These are phyloP conservation scores for Diaporthe vexans DNA, from an alignment of 2,329 filamentous ascomycete species.

Conservation along the genomic window DNA sequence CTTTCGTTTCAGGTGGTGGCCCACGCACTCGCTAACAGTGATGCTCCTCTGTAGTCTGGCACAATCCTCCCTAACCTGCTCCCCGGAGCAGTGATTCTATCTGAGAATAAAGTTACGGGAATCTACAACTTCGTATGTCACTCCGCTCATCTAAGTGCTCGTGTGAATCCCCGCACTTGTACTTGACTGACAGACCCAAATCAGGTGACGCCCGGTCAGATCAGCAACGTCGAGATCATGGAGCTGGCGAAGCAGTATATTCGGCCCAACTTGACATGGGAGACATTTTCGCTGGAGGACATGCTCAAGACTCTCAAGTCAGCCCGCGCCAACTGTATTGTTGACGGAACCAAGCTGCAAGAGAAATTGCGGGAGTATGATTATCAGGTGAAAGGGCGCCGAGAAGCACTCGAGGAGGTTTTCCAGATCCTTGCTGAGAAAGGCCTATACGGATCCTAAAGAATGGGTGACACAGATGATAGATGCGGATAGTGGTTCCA, in stretches of 20 bases:
- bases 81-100: conserved; percentile 34
- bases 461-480: too few relatives aligned
- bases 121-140: conserved; percentile 37
- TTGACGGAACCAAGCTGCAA: conserved; percentile 36
- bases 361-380: conserved; percentile 36
- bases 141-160: background rate
- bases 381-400: conserved; percentile 36
- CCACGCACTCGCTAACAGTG: too few relatives aligned
- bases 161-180: background rate
- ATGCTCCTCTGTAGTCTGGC: conserved; percentile 13
- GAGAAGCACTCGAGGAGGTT: conserved; percentile 38
- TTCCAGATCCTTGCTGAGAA: background rate
- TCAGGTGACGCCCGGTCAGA: conserved; percentile 20
- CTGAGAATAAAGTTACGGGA: conserved; percentile 33
- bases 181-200: background rate
- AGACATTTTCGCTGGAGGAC: conserved; percentile 38
- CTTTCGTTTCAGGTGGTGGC: too few relatives aligned
- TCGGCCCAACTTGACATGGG: conserved; percentile 36
- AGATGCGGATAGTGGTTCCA: too few relatives aligned
- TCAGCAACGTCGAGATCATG: conserved; percentile 40
- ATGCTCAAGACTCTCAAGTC: conserved; percentile 36
- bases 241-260: conserved; percentile 39
- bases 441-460: too few relatives aligned
- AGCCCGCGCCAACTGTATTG: conserved; percentile 37
- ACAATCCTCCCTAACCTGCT: conserved; percentile 37